Percentiles rank a stretch among this genome's conserved stretches.
Evolutionary conservation across 768 basidiomycete species (phyloP).

Genomic region (Lactarius vividus): DNA sequence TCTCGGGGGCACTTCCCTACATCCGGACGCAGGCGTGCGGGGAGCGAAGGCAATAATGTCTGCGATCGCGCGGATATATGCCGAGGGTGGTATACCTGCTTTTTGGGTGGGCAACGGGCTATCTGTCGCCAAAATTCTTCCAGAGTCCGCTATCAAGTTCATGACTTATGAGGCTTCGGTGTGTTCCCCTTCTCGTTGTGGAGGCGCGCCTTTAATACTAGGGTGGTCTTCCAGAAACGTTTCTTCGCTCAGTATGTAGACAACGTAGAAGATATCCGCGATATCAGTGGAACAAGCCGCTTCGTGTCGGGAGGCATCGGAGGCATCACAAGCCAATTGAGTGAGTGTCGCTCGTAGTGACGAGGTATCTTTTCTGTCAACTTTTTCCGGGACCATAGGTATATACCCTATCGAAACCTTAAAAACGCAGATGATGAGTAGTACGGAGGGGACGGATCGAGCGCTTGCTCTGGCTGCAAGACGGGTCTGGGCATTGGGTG

Average conservation of each 20-base stretch:
- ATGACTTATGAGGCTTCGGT: constrained; percentile 92
- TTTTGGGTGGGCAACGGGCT: constrained; percentile 99
- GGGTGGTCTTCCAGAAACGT: constrained; percentile 66
- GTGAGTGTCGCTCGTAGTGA: constrained; percentile 44
- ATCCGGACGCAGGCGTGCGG: constrained; percentile 44
- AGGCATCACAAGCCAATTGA: constrained; percentile 89
- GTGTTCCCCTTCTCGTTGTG: constrained; percentile 33
- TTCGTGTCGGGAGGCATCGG: constrained; percentile 96
- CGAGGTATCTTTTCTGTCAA: constrained; percentile 26
- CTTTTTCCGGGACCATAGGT: constrained; percentile 47
- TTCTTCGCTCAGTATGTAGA: constrained; percentile 92
- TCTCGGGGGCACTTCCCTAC: constrained; percentile 52
- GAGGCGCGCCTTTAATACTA: background rate
- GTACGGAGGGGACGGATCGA: constrained; percentile 56
- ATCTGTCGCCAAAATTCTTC: constrained; percentile 93
- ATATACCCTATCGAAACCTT: constrained; percentile 97
- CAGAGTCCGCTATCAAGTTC: constrained; percentile 99
- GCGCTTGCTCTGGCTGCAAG: constrained; percentile 60
- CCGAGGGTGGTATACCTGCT: constrained; percentile 82
- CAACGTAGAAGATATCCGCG: constrained; percentile 70
- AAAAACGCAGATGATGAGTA: constrained; percentile 99
- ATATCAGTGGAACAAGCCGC: constrained; percentile 80
- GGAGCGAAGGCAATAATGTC: constrained; percentile 63
- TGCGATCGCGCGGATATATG: constrained; percentile 80
- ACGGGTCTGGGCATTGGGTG: constrained; percentile 76